phyloP scores from a whole-genome alignment of 257 asterid species.

The Jasminum sambac region DNA sequence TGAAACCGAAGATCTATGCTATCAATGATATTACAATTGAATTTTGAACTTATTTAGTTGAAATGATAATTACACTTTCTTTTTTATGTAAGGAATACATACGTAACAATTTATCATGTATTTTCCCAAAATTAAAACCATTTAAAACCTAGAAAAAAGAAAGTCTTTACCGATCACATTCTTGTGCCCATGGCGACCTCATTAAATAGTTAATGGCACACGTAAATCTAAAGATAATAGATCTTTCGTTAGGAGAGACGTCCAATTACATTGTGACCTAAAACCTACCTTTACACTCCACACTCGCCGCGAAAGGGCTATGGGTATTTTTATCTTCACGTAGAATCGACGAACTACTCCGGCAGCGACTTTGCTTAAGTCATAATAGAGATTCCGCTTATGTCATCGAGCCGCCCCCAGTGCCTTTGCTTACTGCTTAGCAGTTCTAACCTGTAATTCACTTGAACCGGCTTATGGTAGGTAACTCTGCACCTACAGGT shows the following conservation, averaged over 20 bases:
- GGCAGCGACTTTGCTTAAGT: constrained; percentile 29
- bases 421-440: constrained; percentile 7
- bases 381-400: constrained; percentile 26
- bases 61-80: too few relatives aligned
- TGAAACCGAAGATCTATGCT: too few relatives aligned
- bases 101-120: too few relatives aligned
- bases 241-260: constrained; percentile 26
- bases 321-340: constrained; percentile 35
- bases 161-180: too few relatives aligned
- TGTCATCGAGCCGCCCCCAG: constrained; percentile 27
- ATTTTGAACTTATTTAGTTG: too few relatives aligned
- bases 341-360: constrained; percentile 31
- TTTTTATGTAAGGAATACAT: too few relatives aligned
- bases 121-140: too few relatives aligned
- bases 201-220: background rate
- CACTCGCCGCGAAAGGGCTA: constrained; percentile 29
- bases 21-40: too few relatives aligned
- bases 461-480: background rate
- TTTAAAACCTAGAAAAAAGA: too few relatives aligned
- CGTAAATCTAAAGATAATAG: constrained; percentile 1
- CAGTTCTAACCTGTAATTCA: constrained; percentile 1
- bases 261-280: constrained; percentile 16
- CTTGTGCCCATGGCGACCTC: too few relatives aligned
- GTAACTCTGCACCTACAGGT: background rate
- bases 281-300: constrained; percentile 22